Percentiles rank a stretch among this genome's conserved stretches.
These are phyloP conservation scores for Colletotrichum musicola DNA, from an alignment of 2,329 filamentous ascomycete species.

Conservation along the genomic window DNA sequence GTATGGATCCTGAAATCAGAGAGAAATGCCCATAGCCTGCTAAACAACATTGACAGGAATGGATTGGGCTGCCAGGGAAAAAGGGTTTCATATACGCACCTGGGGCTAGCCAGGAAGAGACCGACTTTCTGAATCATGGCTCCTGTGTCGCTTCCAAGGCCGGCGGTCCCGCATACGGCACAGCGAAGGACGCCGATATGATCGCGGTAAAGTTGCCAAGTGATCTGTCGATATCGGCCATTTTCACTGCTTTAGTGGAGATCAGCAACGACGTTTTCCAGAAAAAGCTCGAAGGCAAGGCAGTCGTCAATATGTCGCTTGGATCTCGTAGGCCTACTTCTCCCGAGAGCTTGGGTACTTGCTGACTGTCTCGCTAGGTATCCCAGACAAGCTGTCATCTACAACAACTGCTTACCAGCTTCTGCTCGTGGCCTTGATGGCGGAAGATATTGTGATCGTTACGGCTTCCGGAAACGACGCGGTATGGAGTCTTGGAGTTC, in stretches of 20 bases:
- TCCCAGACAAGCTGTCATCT: not conserved
- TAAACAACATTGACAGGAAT: conserved; percentile 21
- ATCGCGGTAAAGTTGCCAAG: conserved; percentile 4
- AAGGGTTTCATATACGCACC: conserved; percentile 8
- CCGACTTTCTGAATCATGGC: conserved; percentile 2
- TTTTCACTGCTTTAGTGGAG: not conserved
- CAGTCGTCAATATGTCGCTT: conserved; percentile 2
- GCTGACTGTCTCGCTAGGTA: not conserved
- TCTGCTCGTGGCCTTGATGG: conserved; percentile 15
- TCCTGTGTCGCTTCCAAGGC: conserved; percentile 27
- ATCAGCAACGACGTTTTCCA: conserved; percentile 11
- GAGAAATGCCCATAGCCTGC: not conserved
- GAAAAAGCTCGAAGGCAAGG: conserved; percentile 13
- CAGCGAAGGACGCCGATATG: conserved; percentile 24
- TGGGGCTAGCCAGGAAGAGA: not conserved
- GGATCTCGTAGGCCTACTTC: not conserved
- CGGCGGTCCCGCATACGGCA: conserved; percentile 14
- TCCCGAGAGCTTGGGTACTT: not conserved
- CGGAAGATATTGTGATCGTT: conserved; percentile 23
- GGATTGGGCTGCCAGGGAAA: not conserved
- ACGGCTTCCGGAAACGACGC: conserved; percentile 17
- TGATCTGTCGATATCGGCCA: not conserved
- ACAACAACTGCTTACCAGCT: conserved; percentile 1
- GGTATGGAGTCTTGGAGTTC: not conserved
- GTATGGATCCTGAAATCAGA: not conserved